Evolutionary conservation across 2,329 filamentous ascomycete genomes (phyloP), one percentile per base, ranked within the genome.

Genomic region (Dactylellina drechsleri): DNA sequence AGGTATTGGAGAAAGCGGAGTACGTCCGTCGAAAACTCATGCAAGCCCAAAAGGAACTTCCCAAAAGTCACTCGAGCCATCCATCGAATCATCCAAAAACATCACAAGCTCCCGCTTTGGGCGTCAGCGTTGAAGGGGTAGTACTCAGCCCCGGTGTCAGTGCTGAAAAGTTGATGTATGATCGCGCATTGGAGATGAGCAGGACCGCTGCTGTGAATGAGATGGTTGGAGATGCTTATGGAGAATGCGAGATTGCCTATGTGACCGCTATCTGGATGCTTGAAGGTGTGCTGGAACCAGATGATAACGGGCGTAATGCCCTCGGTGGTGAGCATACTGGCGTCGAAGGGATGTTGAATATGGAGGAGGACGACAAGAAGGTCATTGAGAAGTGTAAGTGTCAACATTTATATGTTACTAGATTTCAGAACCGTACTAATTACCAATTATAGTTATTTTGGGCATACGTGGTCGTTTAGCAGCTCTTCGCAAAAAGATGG

Each of bases 101-200:
- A 12, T 74, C 64, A 3, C 41, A 50, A 8, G 70, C 73, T 18
- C 72, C 66, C 3, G 65, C 64, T 7, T 57, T 77, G 15, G 77
- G 74, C 8, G 47, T 74, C 20, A 76, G 64, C 45, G 72, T 68
- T 23, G 77, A 78, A 13, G 87, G 86, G 1, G 92, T 97, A 26
- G 87, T 91, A 56, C 86, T 99, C 26, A 96, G 92, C 13, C 89
- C 92, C 1, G 95, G 94, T 0, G 89, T 97, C 66, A 97, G 93
- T 20, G 95, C 95, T 0, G 95, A 98, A 83, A 97, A 93, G 83
- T 85, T 99, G 53, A 97, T 99, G 93, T 99, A 97, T 81, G 95
- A 99, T 79, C 91, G 95, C 54, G 95, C 95, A 0, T 84, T 98
- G 20, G 95, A 99, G 81, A 98, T 99, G 95, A 97, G 93, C 81